Evolutionary conservation across 371 early-diverging fungal species (phyloP), one percentile per base, ranked within the genome.

Genomic region (Haplosporangium sp.): DNA sequence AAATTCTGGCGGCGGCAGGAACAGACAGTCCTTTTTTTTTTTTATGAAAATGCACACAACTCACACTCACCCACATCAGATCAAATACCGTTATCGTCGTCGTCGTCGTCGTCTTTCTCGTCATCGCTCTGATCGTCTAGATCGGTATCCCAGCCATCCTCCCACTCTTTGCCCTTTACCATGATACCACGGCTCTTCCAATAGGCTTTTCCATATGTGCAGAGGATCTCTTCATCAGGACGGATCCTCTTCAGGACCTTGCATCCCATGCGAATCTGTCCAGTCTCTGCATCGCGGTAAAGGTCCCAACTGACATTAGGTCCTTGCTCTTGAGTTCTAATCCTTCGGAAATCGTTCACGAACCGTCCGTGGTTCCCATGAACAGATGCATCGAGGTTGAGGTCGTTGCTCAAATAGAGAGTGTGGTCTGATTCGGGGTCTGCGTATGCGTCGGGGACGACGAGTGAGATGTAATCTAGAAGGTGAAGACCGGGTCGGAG

Each of bases 121-220:
- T 52, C 46, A 12, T 59, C 60, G 18, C 43, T 59, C 46, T 53
- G 46, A 42, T 79, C 79, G 23, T 79, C 79, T 21, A 62, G 50
- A 65, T 79, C 79, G 6, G 79, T 79, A 54, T 79, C 79, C 79
- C 79, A 79, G 3, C 45, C 52, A 60, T 79, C 79, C 52, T 79
- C 79, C 79, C 79, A 79, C 41, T 79, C 79, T 9, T 60, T 56
- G 1, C 79, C 79, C 38, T 16, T 20, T 1, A 61, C 72, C 12
- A 4, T 13, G 2, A 72, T n/a, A 1, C 69, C 69, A 9, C 79
- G 68, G 36, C 73, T 72, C 50, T 68, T 71, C 79, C 79, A 79
- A 57, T 72, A 79, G 5, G 64, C 65, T 12, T 79, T 67, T 1
- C 79, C 79, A 62, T 79, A 79, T 2, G 72, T 79, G 29, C 79